These are phyloP conservation scores for Phytophthora pini DNA, from an alignment of 352 stramenopile species.

Conservation along the genomic window DNA sequence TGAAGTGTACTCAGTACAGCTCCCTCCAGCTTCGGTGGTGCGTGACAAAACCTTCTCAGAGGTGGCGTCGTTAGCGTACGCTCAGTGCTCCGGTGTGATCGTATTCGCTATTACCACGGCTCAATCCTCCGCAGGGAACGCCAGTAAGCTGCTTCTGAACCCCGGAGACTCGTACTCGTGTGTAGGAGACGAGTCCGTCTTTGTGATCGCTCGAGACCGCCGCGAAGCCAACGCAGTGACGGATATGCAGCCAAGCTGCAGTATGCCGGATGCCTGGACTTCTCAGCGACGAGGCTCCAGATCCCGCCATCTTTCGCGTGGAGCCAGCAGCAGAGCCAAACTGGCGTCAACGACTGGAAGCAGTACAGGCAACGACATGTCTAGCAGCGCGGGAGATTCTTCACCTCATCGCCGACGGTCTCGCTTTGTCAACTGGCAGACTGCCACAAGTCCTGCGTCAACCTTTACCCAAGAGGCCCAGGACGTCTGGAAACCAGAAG, in stretches of 20 bases:
- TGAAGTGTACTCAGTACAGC: conserved; percentile 77
- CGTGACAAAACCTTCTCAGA: conserved; percentile 79
- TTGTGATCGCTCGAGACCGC: conserved; percentile 70
- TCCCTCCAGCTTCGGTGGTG: conserved; percentile 57
- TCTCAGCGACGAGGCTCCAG: conserved; percentile 23
- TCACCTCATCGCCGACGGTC: conserved; percentile 27
- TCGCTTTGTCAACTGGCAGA: conserved; percentile 36
- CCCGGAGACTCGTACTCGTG: conserved; percentile 79
- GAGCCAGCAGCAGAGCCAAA: conserved; percentile 16
- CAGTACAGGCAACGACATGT: conserved; percentile 32
- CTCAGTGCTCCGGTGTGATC: conserved; percentile 72
- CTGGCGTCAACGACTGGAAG: conserved; percentile 22
- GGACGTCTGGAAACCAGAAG: conserved; percentile 19
- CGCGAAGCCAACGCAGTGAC: conserved; percentile 35
- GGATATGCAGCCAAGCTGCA: conserved; percentile 16
- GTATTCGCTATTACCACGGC: conserved; percentile 65
- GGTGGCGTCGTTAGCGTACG: conserved; percentile 76
- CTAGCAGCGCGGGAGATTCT: conserved; percentile 12
- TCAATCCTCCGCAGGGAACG: conserved; percentile 26
- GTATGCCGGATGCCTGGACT: conserved; percentile 33
- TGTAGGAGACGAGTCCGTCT: conserved; percentile 63
- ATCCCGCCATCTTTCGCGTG: conserved; percentile 21
- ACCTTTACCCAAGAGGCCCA: conserved; percentile 21
- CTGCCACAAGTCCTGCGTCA: conserved; percentile 14
- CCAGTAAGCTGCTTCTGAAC: conserved; percentile 68